Percentiles rank a stretch among this genome's conserved stretches.
phyloP scores from a whole-genome alignment of 257 asterid species.

The Plantago major region DNA sequence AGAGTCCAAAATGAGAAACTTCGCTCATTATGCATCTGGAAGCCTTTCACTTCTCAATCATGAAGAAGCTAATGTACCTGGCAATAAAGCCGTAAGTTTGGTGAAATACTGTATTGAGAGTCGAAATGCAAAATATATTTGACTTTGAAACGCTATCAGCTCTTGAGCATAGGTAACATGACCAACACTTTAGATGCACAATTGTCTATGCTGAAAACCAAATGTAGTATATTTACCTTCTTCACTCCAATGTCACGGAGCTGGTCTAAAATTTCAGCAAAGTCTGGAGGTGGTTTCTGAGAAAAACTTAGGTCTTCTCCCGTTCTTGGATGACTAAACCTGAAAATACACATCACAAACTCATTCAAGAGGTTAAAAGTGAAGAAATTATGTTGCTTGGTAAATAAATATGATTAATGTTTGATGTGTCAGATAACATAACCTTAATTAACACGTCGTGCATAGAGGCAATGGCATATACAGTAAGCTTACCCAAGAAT shows the following conservation, averaged over 20 bases:
- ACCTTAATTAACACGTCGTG: neutral
- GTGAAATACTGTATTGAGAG: no score
- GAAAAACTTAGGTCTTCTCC: constrained; percentile 59
- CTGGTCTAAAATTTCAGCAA: constrained; percentile 50
- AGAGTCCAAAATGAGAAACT: no score
- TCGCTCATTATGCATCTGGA: no score
- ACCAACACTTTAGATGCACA: no score
- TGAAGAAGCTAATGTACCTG: no score
- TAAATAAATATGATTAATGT: no score
- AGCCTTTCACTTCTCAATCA: no score
- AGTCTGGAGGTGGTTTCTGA: constrained; percentile 76
- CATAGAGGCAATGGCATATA: neutral
- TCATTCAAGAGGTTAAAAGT: neutral
- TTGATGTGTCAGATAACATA: neutral
- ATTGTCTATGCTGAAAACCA: neutral
- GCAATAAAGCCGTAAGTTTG: no score
- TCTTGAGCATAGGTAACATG: no score
- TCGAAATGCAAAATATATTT: no score
- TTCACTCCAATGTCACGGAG: constrained; percentile 53
- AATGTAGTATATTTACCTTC: constrained; percentile 30
- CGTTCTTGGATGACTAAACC: constrained; percentile 75
- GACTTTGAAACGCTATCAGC: no score
- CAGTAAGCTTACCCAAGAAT: constrained; percentile 47
- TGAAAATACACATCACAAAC: constrained; percentile 22
- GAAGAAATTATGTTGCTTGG: neutral